Percentiles rank a stretch among this genome's conserved stretches.
Conservation (phyloP, 2,329 filamentous ascomycete species). For the Xylaria sp. region DNA sequence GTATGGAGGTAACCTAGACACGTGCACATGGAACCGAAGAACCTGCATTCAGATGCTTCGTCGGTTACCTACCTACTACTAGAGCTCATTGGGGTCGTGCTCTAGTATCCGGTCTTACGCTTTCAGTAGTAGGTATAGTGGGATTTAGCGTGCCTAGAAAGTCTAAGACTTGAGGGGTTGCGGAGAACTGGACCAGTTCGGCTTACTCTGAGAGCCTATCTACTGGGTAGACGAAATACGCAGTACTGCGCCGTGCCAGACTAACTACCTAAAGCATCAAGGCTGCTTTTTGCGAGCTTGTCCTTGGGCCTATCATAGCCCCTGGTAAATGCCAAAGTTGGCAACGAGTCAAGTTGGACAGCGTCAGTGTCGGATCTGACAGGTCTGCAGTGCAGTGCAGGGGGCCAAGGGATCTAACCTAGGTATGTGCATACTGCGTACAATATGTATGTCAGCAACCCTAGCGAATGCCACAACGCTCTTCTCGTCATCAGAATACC, state of each 20-base stretch:
- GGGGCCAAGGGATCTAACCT: neutral
- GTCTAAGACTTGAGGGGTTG: conserved; percentile 6
- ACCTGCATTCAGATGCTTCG: no score
- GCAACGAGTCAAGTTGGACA: neutral
- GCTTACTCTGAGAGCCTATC: no score
- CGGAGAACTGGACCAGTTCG: no score
- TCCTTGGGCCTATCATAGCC: neutral
- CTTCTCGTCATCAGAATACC: neutral
- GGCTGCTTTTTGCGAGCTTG: neutral
- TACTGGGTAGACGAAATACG: neutral
- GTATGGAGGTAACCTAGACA: no score
- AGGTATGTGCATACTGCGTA: neutral
- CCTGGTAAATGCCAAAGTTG: neutral
- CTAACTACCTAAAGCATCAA: neutral
- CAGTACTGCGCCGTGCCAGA: neutral
- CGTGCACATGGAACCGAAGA: conserved; percentile 15
- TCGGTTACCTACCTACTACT: no score
- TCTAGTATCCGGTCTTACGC: conserved; percentile 25
- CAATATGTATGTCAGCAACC: neutral
- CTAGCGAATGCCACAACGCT: neutral
- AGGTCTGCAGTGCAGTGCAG: no score
- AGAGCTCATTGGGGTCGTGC: neutral
- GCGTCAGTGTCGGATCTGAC: neutral
- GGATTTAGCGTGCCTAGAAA: conserved; percentile 10
- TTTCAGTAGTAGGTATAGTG: conserved; percentile 20